Percentiles rank a stretch among this genome's conserved stretches.
These are phyloP conservation scores for Phaeosphaeriaceae sp. DNA, from an alignment of 2,329 filamentous ascomycete species.

Conservation along the genomic window DNA sequence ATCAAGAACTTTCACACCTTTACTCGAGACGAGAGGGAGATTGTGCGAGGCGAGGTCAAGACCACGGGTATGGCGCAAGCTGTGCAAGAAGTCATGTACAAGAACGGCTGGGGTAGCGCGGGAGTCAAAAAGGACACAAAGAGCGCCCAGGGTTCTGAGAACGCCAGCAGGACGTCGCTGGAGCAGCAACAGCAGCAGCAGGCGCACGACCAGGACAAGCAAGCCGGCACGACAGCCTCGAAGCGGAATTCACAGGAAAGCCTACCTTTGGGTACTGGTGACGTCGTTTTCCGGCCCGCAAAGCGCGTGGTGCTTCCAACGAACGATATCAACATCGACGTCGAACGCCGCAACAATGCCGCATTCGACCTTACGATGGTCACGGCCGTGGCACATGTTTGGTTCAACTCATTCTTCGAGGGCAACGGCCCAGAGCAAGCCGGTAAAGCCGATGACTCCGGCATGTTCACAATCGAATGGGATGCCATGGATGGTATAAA, in stretches of 20 bases:
- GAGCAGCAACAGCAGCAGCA: slow-evolving; percentile 20
- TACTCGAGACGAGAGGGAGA: slow-evolving; percentile 71
- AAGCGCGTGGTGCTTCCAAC: slow-evolving; percentile 75
- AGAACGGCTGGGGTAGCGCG: slow-evolving; percentile 41
- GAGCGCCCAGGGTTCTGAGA: slow-evolving; percentile 24
- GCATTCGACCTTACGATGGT: slow-evolving; percentile 84
- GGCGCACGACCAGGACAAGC: slow-evolving; percentile 11
- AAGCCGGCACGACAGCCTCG: slow-evolving; percentile 21
- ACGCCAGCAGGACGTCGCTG: slow-evolving; percentile 25
- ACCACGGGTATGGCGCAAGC: slow-evolving; percentile 54
- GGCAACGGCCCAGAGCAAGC: slow-evolving; percentile 74
- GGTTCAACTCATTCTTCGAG: slow-evolving; percentile 97
- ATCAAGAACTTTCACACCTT: slow-evolving; percentile 89
- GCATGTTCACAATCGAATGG: slow-evolving; percentile 76
- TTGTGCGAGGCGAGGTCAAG: slow-evolving; percentile 66
- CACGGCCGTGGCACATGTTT: slow-evolving; percentile 90
- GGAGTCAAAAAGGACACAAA: slow-evolving; percentile 29
- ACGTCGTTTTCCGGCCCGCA: slow-evolving; percentile 79
- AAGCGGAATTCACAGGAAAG: slow-evolving; percentile 31
- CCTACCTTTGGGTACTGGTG: slow-evolving; percentile 66
- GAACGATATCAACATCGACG: slow-evolving; percentile 88
- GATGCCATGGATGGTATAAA: slow-evolving; percentile 93
- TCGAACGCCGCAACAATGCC: slow-evolving; percentile 85
- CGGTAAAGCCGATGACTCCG: slow-evolving; percentile 72
- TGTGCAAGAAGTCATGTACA: slow-evolving; percentile 55